A percentile compares a stretch with the other conserved stretches of the same genome.
phyloP scores from a whole-genome alignment of 805 yeast species.

The Tetrapisispora taiwanensis region DNA sequence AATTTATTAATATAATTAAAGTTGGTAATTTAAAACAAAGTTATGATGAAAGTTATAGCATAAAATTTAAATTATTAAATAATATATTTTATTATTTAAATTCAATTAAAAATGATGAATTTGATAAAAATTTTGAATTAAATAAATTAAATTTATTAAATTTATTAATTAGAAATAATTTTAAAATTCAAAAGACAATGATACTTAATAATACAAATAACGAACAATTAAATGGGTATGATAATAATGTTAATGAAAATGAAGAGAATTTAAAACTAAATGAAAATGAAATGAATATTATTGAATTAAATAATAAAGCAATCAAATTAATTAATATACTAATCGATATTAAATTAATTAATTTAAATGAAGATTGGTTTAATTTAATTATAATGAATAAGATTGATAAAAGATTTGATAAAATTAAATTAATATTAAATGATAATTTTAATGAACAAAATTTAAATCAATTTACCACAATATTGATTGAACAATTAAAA shows the following conservation, averaged over 20 bases:
- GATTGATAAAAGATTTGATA: not conserved
- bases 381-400: not conserved
- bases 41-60: slow-evolving; percentile 19
- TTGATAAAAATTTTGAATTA: not conserved
- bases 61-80: slow-evolving; percentile 11
- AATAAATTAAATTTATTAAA: not conserved
- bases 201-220: not conserved
- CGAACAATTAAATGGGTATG: not conserved
- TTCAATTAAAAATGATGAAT: not conserved
- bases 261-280: slow-evolving; percentile 11
- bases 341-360: slow-evolving; percentile 3
- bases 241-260: not conserved
- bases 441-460: not conserved
- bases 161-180: not conserved
- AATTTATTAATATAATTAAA: slow-evolving; percentile 19
- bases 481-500: slow-evolving; percentile 2
- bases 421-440: not conserved
- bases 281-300: slow-evolving; percentile 5
- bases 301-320: slow-evolving; percentile 3
- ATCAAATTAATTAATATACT: slow-evolving; percentile 1
- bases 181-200: not conserved
- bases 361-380: slow-evolving; percentile 11
- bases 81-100: not conserved
- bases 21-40: slow-evolving; percentile 28
- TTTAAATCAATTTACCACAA: not conserved